Percentiles rank a stretch among this genome's conserved stretches.
These are phyloP conservation scores for Craspedostauros australis DNA, from an alignment of 108 stramenopile genomes.

Conservation along the genomic window DNA sequence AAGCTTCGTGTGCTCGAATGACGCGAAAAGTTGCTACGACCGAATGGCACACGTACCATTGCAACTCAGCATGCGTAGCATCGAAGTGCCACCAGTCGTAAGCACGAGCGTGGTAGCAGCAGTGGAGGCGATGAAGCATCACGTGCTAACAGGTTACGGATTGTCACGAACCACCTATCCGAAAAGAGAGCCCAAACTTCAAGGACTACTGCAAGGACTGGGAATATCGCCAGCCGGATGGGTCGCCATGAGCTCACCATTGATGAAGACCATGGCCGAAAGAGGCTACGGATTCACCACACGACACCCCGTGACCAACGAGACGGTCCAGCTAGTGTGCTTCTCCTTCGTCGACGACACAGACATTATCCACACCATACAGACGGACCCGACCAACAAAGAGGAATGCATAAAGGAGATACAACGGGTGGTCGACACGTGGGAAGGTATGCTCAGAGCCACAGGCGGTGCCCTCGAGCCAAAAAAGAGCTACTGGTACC, in stretches of 20 bases:
- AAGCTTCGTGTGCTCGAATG: constrained; percentile 1
- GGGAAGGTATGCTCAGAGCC: constrained; percentile 3
- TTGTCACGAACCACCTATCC: not conserved
- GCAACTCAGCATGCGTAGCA: not conserved
- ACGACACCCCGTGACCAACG: not conserved
- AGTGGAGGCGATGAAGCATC: constrained; percentile 1
- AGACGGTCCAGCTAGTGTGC: not conserved
- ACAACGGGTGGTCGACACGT: not conserved
- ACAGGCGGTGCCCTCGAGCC: constrained; percentile 6
- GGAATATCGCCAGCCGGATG: constrained; percentile 32
- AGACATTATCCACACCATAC: constrained; percentile 6
- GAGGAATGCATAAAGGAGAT: no score
- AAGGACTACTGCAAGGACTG: constrained; percentile 29
- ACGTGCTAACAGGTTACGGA: constrained; percentile 5
- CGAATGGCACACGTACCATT: constrained; percentile 8
- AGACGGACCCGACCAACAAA: no score
- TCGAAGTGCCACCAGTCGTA: not conserved
- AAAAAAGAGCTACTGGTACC: constrained; percentile 4
- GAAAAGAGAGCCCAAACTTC: not conserved
- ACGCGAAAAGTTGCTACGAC: constrained; percentile 21
- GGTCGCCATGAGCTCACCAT: constrained; percentile 17
- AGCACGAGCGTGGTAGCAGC: not conserved
- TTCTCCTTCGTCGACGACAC: constrained; percentile 29
- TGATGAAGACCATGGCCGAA: constrained; percentile 6
- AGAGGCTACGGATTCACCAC: constrained; percentile 7